phyloP scores from a whole-genome alignment of 306 rosid species.

The Abrus precatorius region DNA sequence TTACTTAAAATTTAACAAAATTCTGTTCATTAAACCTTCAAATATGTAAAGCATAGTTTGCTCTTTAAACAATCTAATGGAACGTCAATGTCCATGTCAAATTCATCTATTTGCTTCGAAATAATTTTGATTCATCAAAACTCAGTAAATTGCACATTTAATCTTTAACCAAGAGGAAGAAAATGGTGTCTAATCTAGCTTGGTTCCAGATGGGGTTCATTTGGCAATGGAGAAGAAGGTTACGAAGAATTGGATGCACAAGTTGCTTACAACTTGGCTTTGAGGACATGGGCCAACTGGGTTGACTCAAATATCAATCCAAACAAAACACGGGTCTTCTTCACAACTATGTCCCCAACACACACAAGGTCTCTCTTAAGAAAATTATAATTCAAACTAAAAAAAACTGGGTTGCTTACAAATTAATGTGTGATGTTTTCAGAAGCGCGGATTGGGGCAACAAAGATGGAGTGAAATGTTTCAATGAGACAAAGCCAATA shows the following conservation, averaged over 20 bases:
- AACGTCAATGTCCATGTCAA: background rate
- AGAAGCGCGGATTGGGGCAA: constrained; percentile 53
- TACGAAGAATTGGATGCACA: constrained; percentile 72
- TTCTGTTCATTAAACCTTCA: no score
- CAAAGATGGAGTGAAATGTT: constrained; percentile 48
- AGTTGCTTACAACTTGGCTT: constrained; percentile 71
- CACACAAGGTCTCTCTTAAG: constrained; percentile 66
- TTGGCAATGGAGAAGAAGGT: constrained; percentile 83
- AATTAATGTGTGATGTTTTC: constrained; percentile 17
- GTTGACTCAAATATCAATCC: constrained; percentile 78
- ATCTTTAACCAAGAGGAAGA: background rate
- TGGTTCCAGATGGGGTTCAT: constrained; percentile 80
- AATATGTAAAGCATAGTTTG: no score
- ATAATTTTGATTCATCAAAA: constrained; percentile 7
- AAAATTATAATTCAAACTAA: background rate
- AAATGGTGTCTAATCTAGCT: background rate
- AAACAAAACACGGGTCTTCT: constrained; percentile 75
- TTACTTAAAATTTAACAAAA: no score
- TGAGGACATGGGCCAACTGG: constrained; percentile 95
- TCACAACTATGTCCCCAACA: constrained; percentile 85
- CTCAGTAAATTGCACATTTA: background rate
- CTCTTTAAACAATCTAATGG: no score
- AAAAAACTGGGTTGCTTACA: background rate
- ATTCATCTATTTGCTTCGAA: background rate
- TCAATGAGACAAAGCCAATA: constrained; percentile 63